These are phyloP conservation scores for Cornus suecica DNA, from an alignment of 148 eudicot genomes.

Conservation along the genomic window DNA sequence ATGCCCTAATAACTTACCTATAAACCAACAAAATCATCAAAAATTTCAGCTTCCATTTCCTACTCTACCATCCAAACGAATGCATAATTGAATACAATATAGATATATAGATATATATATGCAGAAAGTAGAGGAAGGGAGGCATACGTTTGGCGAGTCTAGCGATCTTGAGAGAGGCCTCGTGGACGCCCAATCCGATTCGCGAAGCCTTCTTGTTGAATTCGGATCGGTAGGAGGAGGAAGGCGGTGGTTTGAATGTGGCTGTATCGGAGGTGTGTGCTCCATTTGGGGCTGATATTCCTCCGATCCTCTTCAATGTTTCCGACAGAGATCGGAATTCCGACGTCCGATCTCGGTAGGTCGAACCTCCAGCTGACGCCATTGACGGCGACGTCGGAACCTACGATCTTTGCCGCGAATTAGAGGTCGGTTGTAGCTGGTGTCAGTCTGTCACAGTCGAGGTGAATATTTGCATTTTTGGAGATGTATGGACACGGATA, in stretches of 20 bases:
- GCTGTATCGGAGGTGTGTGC: slow-evolving; percentile 19
- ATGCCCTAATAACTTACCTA: not conserved
- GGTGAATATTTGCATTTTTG: no score
- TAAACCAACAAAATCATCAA: not conserved
- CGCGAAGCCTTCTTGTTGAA: slow-evolving; percentile 73
- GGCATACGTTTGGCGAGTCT: slow-evolving; percentile 63
- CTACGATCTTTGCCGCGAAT: no score
- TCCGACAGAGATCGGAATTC: slow-evolving; percentile 65
- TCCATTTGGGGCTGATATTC: slow-evolving; percentile 27
- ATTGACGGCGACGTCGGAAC: slow-evolving; percentile 15
- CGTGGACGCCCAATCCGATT: slow-evolving; percentile 63
- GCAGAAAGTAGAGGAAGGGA: not conserved
- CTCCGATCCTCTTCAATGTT: slow-evolving; percentile 52
- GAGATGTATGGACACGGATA: no score
- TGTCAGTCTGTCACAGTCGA: no score
- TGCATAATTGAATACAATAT: no score
- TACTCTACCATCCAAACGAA: not conserved
- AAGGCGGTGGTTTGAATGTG: slow-evolving; percentile 5
- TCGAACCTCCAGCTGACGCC: slow-evolving; percentile 47
- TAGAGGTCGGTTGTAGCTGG: no score
- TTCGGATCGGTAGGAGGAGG: slow-evolving; percentile 57
- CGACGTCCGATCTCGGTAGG: slow-evolving; percentile 71
- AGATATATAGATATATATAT: no score
- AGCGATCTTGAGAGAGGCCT: slow-evolving; percentile 59
- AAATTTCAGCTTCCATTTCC: not conserved